Base-by-base conservation (phyloP, 1,139 yeast species). In the Kodamaea plutei region DNA sequence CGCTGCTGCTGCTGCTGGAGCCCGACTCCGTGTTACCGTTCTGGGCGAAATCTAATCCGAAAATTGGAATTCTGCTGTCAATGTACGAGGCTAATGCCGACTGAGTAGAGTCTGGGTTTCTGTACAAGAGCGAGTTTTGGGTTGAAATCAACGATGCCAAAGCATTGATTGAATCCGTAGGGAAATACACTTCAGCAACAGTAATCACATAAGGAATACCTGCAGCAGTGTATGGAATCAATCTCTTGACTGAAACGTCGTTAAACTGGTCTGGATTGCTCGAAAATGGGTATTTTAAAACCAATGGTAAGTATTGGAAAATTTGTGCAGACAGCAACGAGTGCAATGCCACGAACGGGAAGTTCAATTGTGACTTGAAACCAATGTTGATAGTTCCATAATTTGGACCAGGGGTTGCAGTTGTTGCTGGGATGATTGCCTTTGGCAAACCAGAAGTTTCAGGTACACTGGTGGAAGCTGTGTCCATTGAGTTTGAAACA, bases 121-220 rank as follows among this genome's bases (percentile, higher is more conserved):
- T 45, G 54, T 76, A 82, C 25, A 83, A 46, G 18, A 43, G 37
- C 5, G 88, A 79, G 9, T 56, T 45, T 0, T 61, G 31, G 36
- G 73, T 57, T 29, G 59, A 55, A 24, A 83, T 54, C 28, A 64
- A 54, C 21, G 52, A 51, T 35, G 71, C 69, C 44, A 83, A 64
- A 0, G 61, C 51, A 9, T 50, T 48, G 11, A 79, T 62, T 10
- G 69, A 58, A 9, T 54, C 54, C n/a, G 60, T 52, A 28, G 85
- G 85, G 66, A 79, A 81, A 49, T 78, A 81, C 32, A 81, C 83
- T 52, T 79, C 84, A 11, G 91, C 91, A 38, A 83, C 83, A 1
- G 89, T 79, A 34, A 81, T 79, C 26, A 82, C 70, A 52, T 82
- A 82, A 28, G 58, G 48, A 37, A 64, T 53, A 25, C 61, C 68